phyloP scores from a whole-genome alignment of 441 rosid genomes.

The Arabidopsis hybrid region DNA sequence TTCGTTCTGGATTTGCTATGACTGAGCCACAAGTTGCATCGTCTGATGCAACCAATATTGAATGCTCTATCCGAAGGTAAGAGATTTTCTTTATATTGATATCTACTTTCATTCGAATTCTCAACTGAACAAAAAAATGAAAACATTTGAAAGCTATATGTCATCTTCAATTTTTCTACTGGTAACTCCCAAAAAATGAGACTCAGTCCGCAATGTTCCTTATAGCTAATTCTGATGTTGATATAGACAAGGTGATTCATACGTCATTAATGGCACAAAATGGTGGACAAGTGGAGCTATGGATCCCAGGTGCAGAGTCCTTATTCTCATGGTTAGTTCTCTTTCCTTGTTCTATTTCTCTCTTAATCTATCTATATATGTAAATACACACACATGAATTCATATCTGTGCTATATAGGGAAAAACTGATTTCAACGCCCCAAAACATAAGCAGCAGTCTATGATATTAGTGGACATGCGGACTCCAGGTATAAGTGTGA shows the following conservation, averaged over 20 bases:
- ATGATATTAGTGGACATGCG: slow-evolving; percentile 89
- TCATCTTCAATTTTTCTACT: slow-evolving; percentile 15
- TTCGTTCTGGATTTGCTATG: slow-evolving; percentile 99
- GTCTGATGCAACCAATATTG: slow-evolving; percentile 98
- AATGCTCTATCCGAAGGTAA: slow-evolving; percentile 92
- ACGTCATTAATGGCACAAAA: slow-evolving; percentile 86
- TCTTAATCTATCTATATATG: neutral
- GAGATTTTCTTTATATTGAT: slow-evolving; percentile 17
- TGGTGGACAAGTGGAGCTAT: slow-evolving; percentile 99
- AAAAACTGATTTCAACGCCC: slow-evolving; percentile 83
- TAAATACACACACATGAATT: neutral
- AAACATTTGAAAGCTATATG: neutral
- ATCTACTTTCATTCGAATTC: slow-evolving; percentile 2
- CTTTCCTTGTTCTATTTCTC: slow-evolving; percentile 7
- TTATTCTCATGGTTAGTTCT: slow-evolving; percentile 92
- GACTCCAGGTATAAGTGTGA: slow-evolving; percentile 77
- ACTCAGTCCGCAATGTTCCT: neutral
- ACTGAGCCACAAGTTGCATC: slow-evolving; percentile 99
- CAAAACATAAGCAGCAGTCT: slow-evolving; percentile 94
- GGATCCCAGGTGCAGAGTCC: slow-evolving; percentile 98
- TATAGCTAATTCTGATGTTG: slow-evolving; percentile 23
- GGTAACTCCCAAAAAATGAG: neutral
- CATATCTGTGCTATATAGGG: slow-evolving; percentile 61
- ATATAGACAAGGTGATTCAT: slow-evolving; percentile 81
- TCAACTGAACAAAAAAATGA: neutral